Percentiles rank a stretch among this genome's conserved stretches.
Conservation (phyloP, 192 early-diverging fungal genomes). For the Rhizophagus sp. region DNA sequence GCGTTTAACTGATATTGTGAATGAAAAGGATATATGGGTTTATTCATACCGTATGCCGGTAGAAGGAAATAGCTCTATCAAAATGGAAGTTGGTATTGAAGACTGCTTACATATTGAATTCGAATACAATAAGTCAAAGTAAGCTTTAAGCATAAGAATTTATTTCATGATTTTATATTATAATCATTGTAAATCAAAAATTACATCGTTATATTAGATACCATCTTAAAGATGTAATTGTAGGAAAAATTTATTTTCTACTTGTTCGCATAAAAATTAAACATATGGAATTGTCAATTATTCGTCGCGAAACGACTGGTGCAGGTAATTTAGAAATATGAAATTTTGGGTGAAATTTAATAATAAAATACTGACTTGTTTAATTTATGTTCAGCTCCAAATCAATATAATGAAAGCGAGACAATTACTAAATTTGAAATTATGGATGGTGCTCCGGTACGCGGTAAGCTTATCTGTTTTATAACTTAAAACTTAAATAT, state of each 20-base stretch:
- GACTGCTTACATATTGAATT: slow-evolving; percentile 99
- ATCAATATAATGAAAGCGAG: slow-evolving; percentile 98
- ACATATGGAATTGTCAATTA: slow-evolving; percentile 99
- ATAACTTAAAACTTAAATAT: background rate
- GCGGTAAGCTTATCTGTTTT: slow-evolving; percentile 49
- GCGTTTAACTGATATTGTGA: slow-evolving; percentile 83
- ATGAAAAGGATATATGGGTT: slow-evolving; percentile 98
- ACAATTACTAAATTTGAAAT: slow-evolving; percentile 99
- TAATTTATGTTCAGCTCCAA: slow-evolving; percentile 61
- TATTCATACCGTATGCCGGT: slow-evolving; percentile 93
- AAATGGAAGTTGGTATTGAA: slow-evolving; percentile 99
- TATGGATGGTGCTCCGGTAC: slow-evolving; percentile 99
- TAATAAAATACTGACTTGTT: slow-evolving; percentile 1
- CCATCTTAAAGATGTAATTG: slow-evolving; percentile 98
- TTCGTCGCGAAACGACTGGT: slow-evolving; percentile 95
- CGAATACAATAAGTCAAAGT: slow-evolving; percentile 99
- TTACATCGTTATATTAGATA: slow-evolving; percentile 57
- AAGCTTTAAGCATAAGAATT: slow-evolving; percentile 10
- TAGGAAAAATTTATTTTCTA: slow-evolving; percentile 99
- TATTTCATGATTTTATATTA: background rate
- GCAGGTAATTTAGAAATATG: slow-evolving; percentile 49
- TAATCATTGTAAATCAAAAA: background rate
- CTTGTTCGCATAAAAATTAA: slow-evolving; percentile 99
- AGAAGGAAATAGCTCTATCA: slow-evolving; percentile 91
- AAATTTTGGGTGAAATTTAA: background rate